phyloP scores from a whole-genome alignment of 495 filamentous ascomycete genomes.

The Penicillium chermesinum region DNA sequence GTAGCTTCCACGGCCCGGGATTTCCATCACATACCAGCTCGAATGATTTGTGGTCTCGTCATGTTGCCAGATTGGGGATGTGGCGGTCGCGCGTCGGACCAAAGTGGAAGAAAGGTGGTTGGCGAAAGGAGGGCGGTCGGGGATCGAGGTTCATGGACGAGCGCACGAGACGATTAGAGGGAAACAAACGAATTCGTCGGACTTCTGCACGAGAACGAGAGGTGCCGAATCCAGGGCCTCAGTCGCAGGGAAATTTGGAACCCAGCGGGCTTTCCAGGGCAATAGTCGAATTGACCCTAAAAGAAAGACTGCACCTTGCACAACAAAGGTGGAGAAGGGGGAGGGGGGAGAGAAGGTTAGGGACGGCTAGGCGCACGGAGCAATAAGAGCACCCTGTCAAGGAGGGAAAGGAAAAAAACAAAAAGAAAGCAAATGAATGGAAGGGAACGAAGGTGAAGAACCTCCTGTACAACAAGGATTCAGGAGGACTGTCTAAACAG shows the following conservation, averaged over 20 bases:
- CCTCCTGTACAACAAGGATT: neutral
- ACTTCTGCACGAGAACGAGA: neutral
- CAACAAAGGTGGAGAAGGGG: conserved; percentile 24
- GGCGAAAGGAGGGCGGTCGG: conserved; percentile 17
- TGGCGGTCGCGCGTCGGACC: conserved; percentile 13
- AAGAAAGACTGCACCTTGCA: conserved; percentile 26
- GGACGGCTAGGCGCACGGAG: conserved; percentile 15
- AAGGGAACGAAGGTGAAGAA: neutral
- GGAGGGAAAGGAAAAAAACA: conserved; percentile 4
- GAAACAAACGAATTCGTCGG: neutral
- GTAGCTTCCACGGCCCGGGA: neutral
- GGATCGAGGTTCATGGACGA: conserved; percentile 1
- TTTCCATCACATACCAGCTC: conserved; percentile 57
- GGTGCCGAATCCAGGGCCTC: neutral
- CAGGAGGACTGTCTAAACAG: neutral
- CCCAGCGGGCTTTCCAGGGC: conserved; percentile 5
- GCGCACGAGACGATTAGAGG: neutral
- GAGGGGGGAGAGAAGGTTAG: conserved; percentile 23
- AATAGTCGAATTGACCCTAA: conserved; percentile 9
- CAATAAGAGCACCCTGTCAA: conserved; percentile 3
- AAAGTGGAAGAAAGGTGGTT: conserved; percentile 10
- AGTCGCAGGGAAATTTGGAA: conserved; percentile 3
- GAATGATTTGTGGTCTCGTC: conserved; percentile 72
- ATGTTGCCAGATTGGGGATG: conserved; percentile 37
- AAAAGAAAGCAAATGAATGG: conserved; percentile 20